Evolutionary conservation across 139 green algal species (phyloP), one percentile per base, ranked within the genome.

Genomic region (Chlorella sp.): DNA sequence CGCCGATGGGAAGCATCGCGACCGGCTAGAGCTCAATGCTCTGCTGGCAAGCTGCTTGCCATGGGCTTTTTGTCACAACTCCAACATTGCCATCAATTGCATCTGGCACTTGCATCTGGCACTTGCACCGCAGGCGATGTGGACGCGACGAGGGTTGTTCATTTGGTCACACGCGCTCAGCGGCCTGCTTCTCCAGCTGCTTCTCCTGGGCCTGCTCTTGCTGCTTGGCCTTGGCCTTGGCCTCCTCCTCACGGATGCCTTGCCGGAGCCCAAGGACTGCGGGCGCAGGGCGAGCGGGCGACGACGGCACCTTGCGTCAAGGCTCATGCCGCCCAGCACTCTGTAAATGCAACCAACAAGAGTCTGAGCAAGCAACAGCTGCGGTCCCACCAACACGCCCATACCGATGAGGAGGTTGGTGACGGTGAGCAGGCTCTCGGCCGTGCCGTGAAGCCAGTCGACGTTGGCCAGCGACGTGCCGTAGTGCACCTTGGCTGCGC

Each of bases 391-490:
- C 20, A 30, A 31, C 24, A 63, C 49, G 50, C 24, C 31, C 75
- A 32, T 42, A 91, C 88, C 92, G 35, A 99, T 92, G 2, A 99
- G 72, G 2, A 99, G 83, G 73, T 99, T 99, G 31, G 95, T 98
- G 31, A 98, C 49, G 2, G 95, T 98, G 31, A 99, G 86, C 61
- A 99, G 74, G 6, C 82, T 92, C 87, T 99, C 95, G 6, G 95
- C 94, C n/a, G 60, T 77, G 22, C 95, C 95, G 77, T 99, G 95
- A 29, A 99, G 86, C 83, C 83, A 97, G 86, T 99, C 95, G 20
- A 98, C 91, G 55, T 99, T 98, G 2, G 95, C 92, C 1, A 99
- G 86, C 0, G 76, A 91, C 0, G 83, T 92, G 51, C 83, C 83
- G 62, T 95, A 97, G 20, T 88, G 72, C 2, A 83, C 76, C 70